These are phyloP conservation scores for Kalmusia sp. DNA, from an alignment of 2,329 filamentous ascomycete species.

Conservation along the genomic window DNA sequence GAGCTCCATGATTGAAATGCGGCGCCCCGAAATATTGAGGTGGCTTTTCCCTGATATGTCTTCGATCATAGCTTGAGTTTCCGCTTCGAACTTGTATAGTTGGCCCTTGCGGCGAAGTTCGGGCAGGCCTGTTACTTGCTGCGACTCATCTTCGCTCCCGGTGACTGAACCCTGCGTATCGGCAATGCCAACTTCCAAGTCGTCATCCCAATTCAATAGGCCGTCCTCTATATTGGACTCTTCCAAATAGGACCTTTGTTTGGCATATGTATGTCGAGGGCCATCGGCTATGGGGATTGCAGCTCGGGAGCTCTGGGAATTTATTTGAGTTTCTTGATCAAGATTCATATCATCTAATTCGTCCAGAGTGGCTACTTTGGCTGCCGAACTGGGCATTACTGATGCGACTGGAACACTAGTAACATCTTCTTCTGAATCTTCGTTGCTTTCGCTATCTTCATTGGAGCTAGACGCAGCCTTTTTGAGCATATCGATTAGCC, in stretches of 20 bases:
- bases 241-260: conserved; percentile 65
- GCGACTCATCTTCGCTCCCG: conserved; percentile 52
- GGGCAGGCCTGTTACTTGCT: conserved; percentile 64
- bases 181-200: conserved; percentile 21
- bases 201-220: conserved; percentile 38
- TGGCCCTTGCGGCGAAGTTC: conserved; percentile 66
- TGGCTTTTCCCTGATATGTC: conserved; percentile 60
- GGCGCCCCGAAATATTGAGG: conserved; percentile 55
- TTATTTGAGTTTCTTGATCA: conserved; percentile 20
- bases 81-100: conserved; percentile 63
- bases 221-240: conserved; percentile 56
- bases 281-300: conserved; percentile 27
- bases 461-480: conserved; percentile 30
- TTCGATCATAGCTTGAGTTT: conserved; percentile 64
- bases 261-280: conserved; percentile 64
- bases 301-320: conserved; percentile 38
- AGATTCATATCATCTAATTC: conserved; percentile 26
- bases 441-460: conserved; percentile 33
- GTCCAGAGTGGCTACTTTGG: neutral
- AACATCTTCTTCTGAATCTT: conserved; percentile 22
- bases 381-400: neutral
- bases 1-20: conserved; percentile 64
- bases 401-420: conserved; percentile 1
- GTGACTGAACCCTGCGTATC: conserved; percentile 39
- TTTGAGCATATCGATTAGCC: conserved; percentile 42